These are phyloP conservation scores for Penicillium turbatum DNA, from an alignment of 495 filamentous ascomycete genomes.

Conservation along the genomic window DNA sequence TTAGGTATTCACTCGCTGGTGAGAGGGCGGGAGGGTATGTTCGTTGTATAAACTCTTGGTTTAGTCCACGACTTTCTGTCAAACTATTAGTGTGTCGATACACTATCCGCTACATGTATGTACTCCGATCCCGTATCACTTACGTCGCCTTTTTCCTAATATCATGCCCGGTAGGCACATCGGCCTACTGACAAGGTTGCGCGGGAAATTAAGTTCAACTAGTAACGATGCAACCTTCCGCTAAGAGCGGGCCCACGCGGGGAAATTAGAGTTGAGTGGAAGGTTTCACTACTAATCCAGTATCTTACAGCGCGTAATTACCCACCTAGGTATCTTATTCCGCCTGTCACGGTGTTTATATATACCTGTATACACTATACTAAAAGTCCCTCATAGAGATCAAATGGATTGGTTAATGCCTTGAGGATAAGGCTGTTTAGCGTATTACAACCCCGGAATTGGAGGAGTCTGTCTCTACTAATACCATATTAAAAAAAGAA, in stretches of 20 bases:
- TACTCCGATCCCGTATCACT: neutral
- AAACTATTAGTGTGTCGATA: neutral
- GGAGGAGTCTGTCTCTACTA: too few species aligned
- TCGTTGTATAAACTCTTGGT: neutral
- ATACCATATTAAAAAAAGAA: too few species aligned
- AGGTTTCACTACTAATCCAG: neutral
- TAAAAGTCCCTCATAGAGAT: neutral
- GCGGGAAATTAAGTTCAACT: neutral
- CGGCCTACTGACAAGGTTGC: too few species aligned
- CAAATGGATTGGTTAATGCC: too few species aligned
- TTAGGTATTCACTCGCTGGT: neutral
- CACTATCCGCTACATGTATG: neutral
- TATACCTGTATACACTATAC: too few species aligned
- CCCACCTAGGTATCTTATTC: neutral
- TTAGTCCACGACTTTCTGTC: neutral
- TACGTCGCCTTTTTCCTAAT: neutral
- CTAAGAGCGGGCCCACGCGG: too few species aligned
- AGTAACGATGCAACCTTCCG: neutral
- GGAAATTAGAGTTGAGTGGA: neutral
- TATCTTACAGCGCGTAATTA: constrained; percentile 1
- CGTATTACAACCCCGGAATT: too few species aligned
- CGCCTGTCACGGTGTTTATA: neutral
- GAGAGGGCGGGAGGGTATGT: neutral
- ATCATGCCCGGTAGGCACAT: neutral
- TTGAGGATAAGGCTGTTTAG: too few species aligned